Percentiles rank a stretch among this genome's conserved stretches.
phyloP scores from a whole-genome alignment of 2,329 filamentous ascomycete genomes.

The Myriosclerotinia duriaeana region DNA sequence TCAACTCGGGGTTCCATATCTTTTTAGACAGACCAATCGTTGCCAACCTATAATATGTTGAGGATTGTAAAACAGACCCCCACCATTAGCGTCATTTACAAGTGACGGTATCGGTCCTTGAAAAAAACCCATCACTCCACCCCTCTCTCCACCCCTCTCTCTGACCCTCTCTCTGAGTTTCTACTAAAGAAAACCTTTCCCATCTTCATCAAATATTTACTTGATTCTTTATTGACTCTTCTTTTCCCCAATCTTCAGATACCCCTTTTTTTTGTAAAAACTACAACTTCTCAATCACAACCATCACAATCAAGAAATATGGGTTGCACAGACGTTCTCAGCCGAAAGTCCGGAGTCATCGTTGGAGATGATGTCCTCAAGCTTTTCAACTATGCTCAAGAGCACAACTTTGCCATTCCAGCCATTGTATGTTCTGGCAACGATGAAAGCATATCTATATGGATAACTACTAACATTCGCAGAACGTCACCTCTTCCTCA shows the following conservation, averaged over 20 bases:
- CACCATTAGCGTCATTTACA: conserved; percentile 30
- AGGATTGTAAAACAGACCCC: conserved; percentile 25
- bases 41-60: conserved; percentile 21
- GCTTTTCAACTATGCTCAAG: conserved; percentile 87
- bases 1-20: conserved; percentile 12
- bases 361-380: conserved; percentile 63
- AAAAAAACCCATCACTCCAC: conserved; percentile 21
- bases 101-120: conserved; percentile 30
- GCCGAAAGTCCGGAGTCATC: conserved; percentile 65
- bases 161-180: not conserved
- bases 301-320: conserved; percentile 39
- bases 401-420: conserved; percentile 85
- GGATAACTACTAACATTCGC: conserved; percentile 20
- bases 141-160: not conserved
- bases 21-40: conserved; percentile 13
- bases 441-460: not conserved
- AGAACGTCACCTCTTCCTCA: conserved; percentile 92
- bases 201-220: not conserved
- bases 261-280: conserved; percentile 4
- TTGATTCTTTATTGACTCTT: conserved; percentile 26
- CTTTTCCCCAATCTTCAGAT: conserved; percentile 12
- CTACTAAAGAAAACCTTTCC: conserved; percentile 24
- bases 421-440: conserved; percentile 58
- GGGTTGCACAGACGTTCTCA: conserved; percentile 55
- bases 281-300: conserved; percentile 23